Conservation (phyloP, 2,329 filamentous ascomycete genomes). For the Sporothrix brasiliensis region DNA sequence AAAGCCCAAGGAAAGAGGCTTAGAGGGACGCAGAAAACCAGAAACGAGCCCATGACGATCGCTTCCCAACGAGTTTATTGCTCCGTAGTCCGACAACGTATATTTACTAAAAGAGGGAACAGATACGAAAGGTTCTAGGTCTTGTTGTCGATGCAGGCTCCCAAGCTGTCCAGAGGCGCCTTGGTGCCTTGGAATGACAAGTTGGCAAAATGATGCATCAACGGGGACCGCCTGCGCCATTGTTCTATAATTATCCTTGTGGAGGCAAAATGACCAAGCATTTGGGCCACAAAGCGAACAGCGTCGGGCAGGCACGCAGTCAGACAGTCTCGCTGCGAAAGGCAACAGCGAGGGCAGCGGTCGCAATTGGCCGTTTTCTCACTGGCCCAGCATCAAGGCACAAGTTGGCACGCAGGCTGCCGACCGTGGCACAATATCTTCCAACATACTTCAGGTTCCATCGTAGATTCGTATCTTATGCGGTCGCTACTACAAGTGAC, state of each 20-base stretch:
- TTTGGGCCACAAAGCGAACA: background rate
- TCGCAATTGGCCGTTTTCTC: slow-evolving; percentile 11
- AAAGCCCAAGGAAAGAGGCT: background rate
- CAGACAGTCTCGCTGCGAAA: background rate
- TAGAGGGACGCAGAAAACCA: background rate
- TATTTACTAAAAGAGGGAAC: background rate
- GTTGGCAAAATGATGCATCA: slow-evolving; percentile 13
- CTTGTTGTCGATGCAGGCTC: background rate
- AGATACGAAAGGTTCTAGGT: background rate
- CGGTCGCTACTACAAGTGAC: too few species aligned
- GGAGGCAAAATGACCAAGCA: background rate
- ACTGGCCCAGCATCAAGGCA: background rate
- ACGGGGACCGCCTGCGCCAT: background rate
- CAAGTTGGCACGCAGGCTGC: background rate
- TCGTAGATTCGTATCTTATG: background rate
- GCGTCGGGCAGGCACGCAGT: background rate
- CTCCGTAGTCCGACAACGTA: background rate
- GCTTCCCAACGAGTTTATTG: slow-evolving; percentile 1
- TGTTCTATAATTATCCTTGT: slow-evolving; percentile 16
- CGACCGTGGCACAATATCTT: background rate
- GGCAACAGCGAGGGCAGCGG: background rate
- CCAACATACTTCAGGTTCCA: background rate
- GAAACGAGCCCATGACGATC: background rate
- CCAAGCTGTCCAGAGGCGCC: background rate
- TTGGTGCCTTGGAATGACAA: slow-evolving; percentile 12